These are phyloP conservation scores for Arthromyces matolae DNA, from an alignment of 768 basidiomycete species.

Conservation along the genomic window DNA sequence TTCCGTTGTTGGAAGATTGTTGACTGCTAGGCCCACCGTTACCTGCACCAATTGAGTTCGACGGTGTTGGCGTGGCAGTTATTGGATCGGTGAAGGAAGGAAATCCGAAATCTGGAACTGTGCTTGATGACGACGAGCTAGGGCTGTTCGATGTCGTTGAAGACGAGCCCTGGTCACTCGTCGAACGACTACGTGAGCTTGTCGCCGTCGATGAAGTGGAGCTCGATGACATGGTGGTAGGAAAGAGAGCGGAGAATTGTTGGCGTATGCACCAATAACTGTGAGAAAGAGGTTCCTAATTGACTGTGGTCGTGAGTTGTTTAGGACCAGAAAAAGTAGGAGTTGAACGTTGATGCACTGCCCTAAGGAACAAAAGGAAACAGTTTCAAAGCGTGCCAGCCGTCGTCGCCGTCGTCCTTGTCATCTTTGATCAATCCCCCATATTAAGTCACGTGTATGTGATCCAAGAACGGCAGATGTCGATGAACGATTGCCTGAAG, in stretches of 20 bases:
- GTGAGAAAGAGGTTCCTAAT: slow-evolving; percentile 5
- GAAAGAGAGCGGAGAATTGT: background rate
- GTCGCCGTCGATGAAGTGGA: background rate
- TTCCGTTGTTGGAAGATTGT: background rate
- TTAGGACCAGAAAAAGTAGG: background rate
- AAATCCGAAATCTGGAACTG: background rate
- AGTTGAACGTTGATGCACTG: background rate
- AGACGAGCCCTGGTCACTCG: too few species aligned
- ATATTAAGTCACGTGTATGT: too few species aligned
- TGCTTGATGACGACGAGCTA: background rate
- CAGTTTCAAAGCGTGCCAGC: background rate
- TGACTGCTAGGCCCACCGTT: background rate
- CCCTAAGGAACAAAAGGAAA: background rate
- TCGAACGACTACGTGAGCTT: too few species aligned
- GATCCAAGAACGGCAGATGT: too few species aligned
- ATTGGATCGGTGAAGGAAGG: background rate
- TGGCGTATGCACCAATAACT: background rate
- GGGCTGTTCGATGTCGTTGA: background rate
- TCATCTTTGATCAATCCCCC: background rate
- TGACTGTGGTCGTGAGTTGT: background rate
- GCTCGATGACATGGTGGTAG: slow-evolving; percentile 1
- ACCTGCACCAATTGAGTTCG: background rate
- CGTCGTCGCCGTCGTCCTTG: background rate
- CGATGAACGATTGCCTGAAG: too few species aligned
- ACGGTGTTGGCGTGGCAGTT: background rate